Evolutionary conservation across 495 filamentous ascomycete genomes (phyloP).

Genomic region (Daldinia caldariorum): DNA sequence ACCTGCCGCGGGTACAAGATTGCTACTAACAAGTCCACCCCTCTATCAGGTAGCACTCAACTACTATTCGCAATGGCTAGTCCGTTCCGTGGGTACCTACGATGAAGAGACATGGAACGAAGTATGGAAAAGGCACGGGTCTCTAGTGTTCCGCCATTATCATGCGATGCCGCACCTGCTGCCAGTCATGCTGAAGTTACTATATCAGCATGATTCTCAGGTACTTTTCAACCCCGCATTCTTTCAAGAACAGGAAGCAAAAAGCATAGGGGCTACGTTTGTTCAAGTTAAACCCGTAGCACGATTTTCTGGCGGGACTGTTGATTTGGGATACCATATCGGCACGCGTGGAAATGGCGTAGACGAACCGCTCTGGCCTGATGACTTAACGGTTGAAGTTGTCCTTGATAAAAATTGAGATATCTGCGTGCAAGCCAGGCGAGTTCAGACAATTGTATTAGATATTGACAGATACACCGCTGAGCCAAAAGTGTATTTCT

Average conservation of each 20-base stretch:
- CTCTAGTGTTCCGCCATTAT: neutral
- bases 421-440: neutral
- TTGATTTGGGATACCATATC: conserved; percentile 20
- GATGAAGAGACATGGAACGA: conserved; percentile 33
- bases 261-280: neutral
- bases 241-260: neutral
- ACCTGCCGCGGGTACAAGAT: neutral
- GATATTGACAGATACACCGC: too few relatives aligned
- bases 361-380: conserved; percentile 31
- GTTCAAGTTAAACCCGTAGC: neutral
- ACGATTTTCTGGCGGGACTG: neutral
- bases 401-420: conserved; percentile 1
- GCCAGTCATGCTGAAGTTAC: neutral
- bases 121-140: conserved; percentile 26
- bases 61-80: conserved; percentile 68
- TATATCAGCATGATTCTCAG: neutral
- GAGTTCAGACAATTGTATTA: too few relatives aligned
- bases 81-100: conserved; percentile 61
- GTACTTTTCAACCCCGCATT: neutral
- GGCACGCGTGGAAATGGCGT: conserved; percentile 33
- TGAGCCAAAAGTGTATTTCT: too few relatives aligned
- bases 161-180: neutral
- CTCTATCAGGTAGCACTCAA: conserved; percentile 54
- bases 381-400: conserved; percentile 31
- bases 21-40: neutral